Evolutionary conservation across 108 stramenopile species (phyloP).

Genomic region (Nitzschia palea): DNA sequence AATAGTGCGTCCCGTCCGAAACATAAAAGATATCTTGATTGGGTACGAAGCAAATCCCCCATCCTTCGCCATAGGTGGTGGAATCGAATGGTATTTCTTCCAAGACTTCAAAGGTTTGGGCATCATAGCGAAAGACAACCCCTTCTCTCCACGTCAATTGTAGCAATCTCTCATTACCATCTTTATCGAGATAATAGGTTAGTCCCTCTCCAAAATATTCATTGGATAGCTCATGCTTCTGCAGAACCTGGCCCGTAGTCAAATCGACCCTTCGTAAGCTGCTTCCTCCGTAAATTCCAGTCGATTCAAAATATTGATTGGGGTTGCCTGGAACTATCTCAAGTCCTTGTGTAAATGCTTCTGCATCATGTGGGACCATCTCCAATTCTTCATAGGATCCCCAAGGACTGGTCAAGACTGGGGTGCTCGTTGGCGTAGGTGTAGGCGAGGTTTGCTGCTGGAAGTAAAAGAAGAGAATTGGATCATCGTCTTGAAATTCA

Average conservation of each 20-base stretch:
- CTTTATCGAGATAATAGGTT: conserved; percentile 39
- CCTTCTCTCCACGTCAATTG: conserved; percentile 72
- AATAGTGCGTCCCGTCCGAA: conserved; percentile 63
- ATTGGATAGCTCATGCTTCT: conserved; percentile 34
- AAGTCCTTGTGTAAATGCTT: conserved; percentile 10
- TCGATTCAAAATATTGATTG: conserved; percentile 45
- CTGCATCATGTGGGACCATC: conserved; percentile 4
- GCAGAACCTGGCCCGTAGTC: conserved; percentile 30
- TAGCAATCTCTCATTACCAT: conserved; percentile 43
- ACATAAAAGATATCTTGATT: conserved; percentile 65
- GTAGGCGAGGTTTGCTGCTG: too few species aligned
- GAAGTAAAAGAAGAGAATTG: too few species aligned
- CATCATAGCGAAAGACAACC: conserved; percentile 70
- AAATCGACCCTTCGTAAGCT: conserved; percentile 64
- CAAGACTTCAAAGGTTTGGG: conserved; percentile 45
- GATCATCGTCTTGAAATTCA: too few species aligned
- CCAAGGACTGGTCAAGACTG: background rate
- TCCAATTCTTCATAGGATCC: conserved; percentile 9
- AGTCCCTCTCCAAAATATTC: conserved; percentile 82
- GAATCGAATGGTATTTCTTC: conserved; percentile 36
- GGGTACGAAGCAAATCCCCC: conserved; percentile 80
- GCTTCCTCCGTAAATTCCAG: conserved; percentile 70
- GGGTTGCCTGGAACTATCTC: conserved; percentile 6
- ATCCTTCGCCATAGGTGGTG: conserved; percentile 73
- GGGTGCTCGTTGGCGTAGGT: too few species aligned